These are phyloP conservation scores for Cucumis hystrix DNA, from an alignment of 306 rosid genomes.

Conservation along the genomic window DNA sequence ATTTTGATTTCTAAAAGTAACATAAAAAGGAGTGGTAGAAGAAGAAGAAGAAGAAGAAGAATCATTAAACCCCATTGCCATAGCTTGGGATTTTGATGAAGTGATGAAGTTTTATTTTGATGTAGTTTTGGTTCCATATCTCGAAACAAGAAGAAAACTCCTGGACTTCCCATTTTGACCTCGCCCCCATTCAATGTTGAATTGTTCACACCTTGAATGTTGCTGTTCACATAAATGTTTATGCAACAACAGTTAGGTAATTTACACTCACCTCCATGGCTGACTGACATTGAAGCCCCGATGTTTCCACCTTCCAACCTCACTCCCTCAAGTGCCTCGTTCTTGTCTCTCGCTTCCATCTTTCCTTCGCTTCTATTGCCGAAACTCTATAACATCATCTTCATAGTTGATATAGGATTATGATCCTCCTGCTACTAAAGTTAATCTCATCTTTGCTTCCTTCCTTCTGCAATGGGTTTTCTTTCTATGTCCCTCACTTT, in stretches of 20 bases:
- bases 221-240: constrained; percentile 40
- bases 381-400: neutral
- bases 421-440: neutral
- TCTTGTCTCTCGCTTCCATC: neutral
- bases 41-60: neutral
- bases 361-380: neutral
- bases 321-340: constrained; percentile 2
- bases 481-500: neutral
- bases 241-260: constrained; percentile 23
- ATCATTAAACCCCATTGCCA: neutral
- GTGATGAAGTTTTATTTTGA: neutral
- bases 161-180: constrained; percentile 32
- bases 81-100: neutral
- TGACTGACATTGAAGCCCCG: constrained; percentile 28
- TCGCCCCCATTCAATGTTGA: constrained; percentile 22
- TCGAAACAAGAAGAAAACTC: constrained; percentile 28
- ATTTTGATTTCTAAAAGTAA: neutral
- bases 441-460: neutral
- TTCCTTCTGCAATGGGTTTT: neutral
- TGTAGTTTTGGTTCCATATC: constrained; percentile 2
- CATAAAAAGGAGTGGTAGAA: neutral
- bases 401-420: neutral
- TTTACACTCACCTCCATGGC: neutral
- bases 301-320: constrained; percentile 19
- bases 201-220: constrained; percentile 28